These are phyloP conservation scores for Aspergillus olivimuriae DNA, from an alignment of 495 filamentous ascomycete genomes.

Conservation along the genomic window DNA sequence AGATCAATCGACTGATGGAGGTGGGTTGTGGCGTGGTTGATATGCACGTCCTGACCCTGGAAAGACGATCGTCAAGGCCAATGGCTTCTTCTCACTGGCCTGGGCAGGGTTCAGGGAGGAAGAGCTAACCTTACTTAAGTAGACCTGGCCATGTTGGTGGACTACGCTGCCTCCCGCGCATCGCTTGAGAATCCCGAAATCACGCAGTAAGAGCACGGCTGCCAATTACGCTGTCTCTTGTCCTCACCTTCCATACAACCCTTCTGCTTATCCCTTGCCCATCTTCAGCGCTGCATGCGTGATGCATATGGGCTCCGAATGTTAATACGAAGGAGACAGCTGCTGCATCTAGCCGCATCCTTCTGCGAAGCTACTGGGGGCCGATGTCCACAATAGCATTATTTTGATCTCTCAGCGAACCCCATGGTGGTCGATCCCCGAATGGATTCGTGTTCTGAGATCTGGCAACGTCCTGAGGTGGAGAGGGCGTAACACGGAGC, in stretches of 20 bases:
- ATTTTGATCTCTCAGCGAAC: background rate
- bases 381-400: slow-evolving; percentile 7
- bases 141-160: slow-evolving; percentile 11
- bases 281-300: slow-evolving; percentile 8
- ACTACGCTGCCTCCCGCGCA: slow-evolving; percentile 19
- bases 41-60: slow-evolving; percentile 11
- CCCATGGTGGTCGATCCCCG: no score
- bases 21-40: slow-evolving; percentile 7
- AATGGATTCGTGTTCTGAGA: no score
- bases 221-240: slow-evolving; percentile 15
- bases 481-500: no score
- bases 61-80: slow-evolving; percentile 11
- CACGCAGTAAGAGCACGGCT: slow-evolving; percentile 13
- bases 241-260: slow-evolving; percentile 2
- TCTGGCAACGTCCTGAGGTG: no score
- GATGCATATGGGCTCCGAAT: slow-evolving; percentile 16
- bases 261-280: slow-evolving; percentile 3
- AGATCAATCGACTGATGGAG: slow-evolving; percentile 12
- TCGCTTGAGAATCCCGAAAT: slow-evolving; percentile 10
- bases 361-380: slow-evolving; percentile 14
- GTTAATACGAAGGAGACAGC: slow-evolving; percentile 17
- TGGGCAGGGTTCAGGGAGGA: slow-evolving; percentile 8
- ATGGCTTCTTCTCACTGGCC: slow-evolving; percentile 6
- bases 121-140: slow-evolving; percentile 23
- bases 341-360: slow-evolving; percentile 22